Evolutionary conservation across 2,329 filamentous ascomycete species (phyloP).

Genomic region (Penicillium corylophilum): DNA sequence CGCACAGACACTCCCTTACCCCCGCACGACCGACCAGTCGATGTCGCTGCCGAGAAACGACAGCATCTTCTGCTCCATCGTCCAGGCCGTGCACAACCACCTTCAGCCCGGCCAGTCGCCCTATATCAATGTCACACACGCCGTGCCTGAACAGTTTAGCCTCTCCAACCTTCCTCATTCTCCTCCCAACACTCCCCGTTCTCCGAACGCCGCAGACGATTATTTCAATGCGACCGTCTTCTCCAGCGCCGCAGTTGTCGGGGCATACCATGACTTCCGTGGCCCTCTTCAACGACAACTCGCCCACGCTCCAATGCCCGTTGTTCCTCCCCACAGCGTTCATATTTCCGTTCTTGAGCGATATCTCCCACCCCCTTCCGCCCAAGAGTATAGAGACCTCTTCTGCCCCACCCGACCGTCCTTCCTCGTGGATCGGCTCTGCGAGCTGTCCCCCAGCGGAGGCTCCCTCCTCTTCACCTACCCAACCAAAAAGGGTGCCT

Average conservation of each 20-base stretch:
- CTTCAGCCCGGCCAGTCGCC: conserved; percentile 52
- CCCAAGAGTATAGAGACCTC: conserved; percentile 59
- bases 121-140: conserved; percentile 65
- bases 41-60: conserved; percentile 30
- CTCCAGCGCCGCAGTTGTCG: conserved; percentile 60
- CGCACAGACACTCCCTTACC: conserved; percentile 61
- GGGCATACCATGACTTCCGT: conserved; percentile 57
- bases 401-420: conserved; percentile 57
- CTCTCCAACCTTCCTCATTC: conserved; percentile 62
- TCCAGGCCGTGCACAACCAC: conserved; percentile 55
- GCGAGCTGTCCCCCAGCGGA: conserved; percentile 57
- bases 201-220: conserved; percentile 52
- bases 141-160: conserved; percentile 61
- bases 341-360: conserved; percentile 63
- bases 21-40: conserved; percentile 38
- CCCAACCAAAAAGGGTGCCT: conserved; percentile 57
- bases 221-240: conserved; percentile 64
- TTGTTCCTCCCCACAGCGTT: conserved; percentile 61
- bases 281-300: conserved; percentile 42
- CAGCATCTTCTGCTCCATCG: conserved; percentile 54
- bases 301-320: conserved; percentile 54
- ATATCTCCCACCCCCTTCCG: conserved; percentile 62
- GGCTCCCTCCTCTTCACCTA: conserved; percentile 64
- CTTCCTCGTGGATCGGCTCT: conserved; percentile 59
- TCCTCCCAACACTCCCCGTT: conserved; percentile 59